phyloP scores from a whole-genome alignment of 2,329 filamentous ascomycete genomes.

The Epichloe uncinata region DNA sequence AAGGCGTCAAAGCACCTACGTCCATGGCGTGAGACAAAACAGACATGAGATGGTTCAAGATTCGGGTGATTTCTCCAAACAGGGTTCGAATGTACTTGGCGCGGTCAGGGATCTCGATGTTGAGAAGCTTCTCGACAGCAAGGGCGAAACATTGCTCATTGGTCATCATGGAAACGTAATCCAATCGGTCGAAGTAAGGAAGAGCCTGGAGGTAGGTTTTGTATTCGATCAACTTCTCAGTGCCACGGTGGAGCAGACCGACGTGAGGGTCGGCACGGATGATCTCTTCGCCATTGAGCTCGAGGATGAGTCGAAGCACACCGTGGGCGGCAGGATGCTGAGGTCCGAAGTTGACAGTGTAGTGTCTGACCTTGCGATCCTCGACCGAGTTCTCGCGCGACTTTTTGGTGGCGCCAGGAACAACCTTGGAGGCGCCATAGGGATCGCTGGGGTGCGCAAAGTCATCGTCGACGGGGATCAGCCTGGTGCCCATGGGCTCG shows the following conservation, averaged over 20 bases:
- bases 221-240: slow-evolving; percentile 99
- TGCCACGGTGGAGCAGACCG: slow-evolving; percentile 87
- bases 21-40: slow-evolving; percentile 97
- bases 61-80: slow-evolving; percentile 87
- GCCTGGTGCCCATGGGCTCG: slow-evolving; percentile 37
- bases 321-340: slow-evolving; percentile 98
- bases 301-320: slow-evolving; percentile 92
- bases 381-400: slow-evolving; percentile 34
- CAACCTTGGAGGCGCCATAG: slow-evolving; percentile 31
- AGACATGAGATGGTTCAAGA: slow-evolving; percentile 97
- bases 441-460: slow-evolving; percentile 42
- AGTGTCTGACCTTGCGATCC: slow-evolving; percentile 85
- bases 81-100: slow-evolving; percentile 95
- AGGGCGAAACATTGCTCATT: slow-evolving; percentile 97
- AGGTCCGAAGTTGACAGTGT: slow-evolving; percentile 98
- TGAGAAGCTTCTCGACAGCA: slow-evolving; percentile 94
- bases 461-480: slow-evolving; percentile 51
- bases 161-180: slow-evolving; percentile 99
- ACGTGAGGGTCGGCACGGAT: slow-evolving; percentile 94
- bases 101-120: slow-evolving; percentile 86
- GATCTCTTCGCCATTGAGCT: slow-evolving; percentile 96
- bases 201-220: slow-evolving; percentile 97
- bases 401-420: slow-evolving; percentile 30
- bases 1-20: slow-evolving; percentile 92
- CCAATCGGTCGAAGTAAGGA: slow-evolving; percentile 96